These are phyloP conservation scores for Xylaria intraflava DNA, from an alignment of 495 filamentous ascomycete species.

Conservation along the genomic window DNA sequence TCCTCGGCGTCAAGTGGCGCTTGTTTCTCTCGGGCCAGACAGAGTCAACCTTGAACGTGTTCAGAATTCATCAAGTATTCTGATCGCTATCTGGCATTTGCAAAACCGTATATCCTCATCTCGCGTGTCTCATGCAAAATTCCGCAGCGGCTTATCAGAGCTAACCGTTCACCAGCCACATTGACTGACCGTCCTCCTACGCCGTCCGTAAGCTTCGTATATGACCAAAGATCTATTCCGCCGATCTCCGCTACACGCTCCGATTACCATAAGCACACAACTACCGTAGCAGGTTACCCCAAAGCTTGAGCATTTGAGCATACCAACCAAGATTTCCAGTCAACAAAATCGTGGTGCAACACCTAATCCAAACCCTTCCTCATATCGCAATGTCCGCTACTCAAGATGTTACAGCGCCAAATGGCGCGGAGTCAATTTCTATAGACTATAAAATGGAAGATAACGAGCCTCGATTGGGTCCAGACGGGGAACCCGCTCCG, in stretches of 20 bases:
- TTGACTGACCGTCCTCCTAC: not conserved
- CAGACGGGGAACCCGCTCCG: conserved; percentile 62
- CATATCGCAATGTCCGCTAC: conserved; percentile 37
- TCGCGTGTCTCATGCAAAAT: conserved; percentile 17
- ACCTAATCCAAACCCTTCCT: not conserved
- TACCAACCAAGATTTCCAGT: not conserved
- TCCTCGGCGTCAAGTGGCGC: conserved; percentile 1
- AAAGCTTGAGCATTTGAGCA: not conserved
- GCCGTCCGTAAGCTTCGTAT: conserved; percentile 1
- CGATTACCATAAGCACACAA: conserved; percentile 2
- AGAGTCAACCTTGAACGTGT: not conserved
- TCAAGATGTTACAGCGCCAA: conserved; percentile 37
- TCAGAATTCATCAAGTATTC: not conserved
- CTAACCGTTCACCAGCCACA: conserved; percentile 18
- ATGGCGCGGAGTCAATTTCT: conserved; percentile 40
- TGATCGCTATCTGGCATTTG: conserved; percentile 10
- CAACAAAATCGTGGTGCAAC: not conserved
- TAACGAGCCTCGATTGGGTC: conserved; percentile 53
- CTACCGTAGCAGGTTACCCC: not conserved
- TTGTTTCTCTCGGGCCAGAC: not conserved
- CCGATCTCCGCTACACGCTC: not conserved
- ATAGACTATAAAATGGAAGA: conserved; percentile 41
- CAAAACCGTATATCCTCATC: conserved; percentile 17
- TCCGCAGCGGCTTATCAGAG: conserved; percentile 25
- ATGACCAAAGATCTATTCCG: conserved; percentile 4